Conservation (phyloP, 2,329 filamentous ascomycete species). For the Torrubiella hemipterigena region DNA sequence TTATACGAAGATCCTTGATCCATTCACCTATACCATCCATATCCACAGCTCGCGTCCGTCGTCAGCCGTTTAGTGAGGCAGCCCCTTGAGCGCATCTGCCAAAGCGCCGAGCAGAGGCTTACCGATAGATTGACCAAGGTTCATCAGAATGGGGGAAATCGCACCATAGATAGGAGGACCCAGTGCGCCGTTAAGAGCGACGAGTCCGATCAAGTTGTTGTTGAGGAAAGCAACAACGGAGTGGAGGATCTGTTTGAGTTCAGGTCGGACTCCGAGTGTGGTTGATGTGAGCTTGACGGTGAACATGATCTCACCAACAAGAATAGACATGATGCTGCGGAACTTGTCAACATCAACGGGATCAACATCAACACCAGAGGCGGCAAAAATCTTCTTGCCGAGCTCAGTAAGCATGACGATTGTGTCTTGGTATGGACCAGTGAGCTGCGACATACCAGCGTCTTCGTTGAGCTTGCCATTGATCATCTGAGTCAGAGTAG, state of each 20-base stretch:
- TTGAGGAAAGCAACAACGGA: constrained; percentile 15
- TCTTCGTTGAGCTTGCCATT: no score
- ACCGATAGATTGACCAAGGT: constrained; percentile 12
- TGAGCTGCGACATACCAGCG: no score
- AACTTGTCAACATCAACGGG: constrained; percentile 13
- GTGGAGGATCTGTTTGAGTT: constrained; percentile 14
- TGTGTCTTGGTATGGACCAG: no score
- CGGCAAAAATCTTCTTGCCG: constrained; percentile 12
- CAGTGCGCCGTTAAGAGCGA: constrained; percentile 11
- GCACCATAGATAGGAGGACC: constrained; percentile 13
- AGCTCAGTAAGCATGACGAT: constrained; percentile 12
- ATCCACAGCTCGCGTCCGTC: no score
- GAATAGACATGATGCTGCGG: constrained; percentile 10
- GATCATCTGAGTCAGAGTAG: no score
- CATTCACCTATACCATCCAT: no score
- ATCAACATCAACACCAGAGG: constrained; percentile 10
- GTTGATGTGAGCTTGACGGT: constrained; percentile 2
- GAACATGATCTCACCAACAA: constrained; percentile 7
- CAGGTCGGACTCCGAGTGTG: constrained; percentile 12
- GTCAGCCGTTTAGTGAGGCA: no score
- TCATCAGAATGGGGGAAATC: constrained; percentile 15
- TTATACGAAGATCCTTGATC: no score
- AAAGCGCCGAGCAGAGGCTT: constrained; percentile 15
- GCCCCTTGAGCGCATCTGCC: no score
- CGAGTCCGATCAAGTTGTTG: constrained; percentile 13